Base-by-base conservation (phyloP, 495 filamentous ascomycete genomes). In the Astrothelium subdiscretum region DNA sequence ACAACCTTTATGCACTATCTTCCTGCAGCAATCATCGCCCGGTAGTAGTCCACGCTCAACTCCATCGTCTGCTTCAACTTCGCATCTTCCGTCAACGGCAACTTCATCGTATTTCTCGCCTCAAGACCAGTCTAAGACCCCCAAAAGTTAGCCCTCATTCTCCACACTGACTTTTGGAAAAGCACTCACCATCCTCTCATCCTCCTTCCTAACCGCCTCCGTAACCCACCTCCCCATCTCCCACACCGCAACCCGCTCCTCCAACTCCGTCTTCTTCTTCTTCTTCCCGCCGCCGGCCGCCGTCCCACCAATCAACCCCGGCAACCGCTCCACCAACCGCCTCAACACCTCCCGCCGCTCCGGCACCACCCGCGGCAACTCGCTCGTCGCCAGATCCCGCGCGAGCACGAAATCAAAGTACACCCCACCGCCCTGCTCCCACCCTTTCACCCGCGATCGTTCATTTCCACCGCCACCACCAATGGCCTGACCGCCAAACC, bases 371-470 rank as follows among this genome's bases (percentile, higher is more conserved):
- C 74, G 69, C 60, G 51, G 65, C 48, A 64, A 60, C 66, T 75
- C 65, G 51, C 61, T 63, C 32, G 73, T 65, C 52, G 69, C 68
- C 59, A 77, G 73, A 42, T 76, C 70, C 58, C 80, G 62, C 26
- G 94, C 75, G 32, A 83, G 79, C 24, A 95, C 77, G 73, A 87
- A 97, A 61, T 92, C 87, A 57, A 86, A 81, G 66, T 96, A 97
- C 20, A 97, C 82, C 59, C 85, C 81, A 12, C 90, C 92, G 15
- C 89, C 91, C 24, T 79, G 73, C 29, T 85, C 79, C 94, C 94
- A 97, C 24, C 83, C 78, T 20, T 74, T 70, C 2, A 78, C 66
- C 6, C 42, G 13, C 32, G 13, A 13, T 43, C n/a, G 8, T 15
- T 1, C 15, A 1, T 38, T 38, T 15, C 35, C 35, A 38, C 35